phyloP scores from a whole-genome alignment of 202 grass and related monocot species.

The Cymbopogon flexuosus region DNA sequence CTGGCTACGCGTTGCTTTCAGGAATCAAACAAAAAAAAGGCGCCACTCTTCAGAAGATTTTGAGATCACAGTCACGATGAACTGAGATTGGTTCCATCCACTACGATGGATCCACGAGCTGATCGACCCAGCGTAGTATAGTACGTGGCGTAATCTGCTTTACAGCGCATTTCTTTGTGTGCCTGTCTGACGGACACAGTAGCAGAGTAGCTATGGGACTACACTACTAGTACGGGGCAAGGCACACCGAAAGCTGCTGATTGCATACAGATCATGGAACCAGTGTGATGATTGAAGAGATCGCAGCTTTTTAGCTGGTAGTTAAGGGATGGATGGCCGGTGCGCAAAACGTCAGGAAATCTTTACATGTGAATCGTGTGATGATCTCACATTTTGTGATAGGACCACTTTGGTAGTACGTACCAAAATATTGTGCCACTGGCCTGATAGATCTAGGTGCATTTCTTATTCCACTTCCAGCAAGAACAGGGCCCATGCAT shows the following conservation, averaged over 20 bases:
- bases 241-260: neutral
- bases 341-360: constrained; percentile 15
- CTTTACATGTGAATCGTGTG: neutral
- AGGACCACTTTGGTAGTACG: neutral
- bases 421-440: neutral
- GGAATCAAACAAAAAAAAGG: neutral
- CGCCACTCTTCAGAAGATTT: neutral
- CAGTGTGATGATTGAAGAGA: no score
- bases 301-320: neutral
- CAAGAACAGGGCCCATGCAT: neutral
- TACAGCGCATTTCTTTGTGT: constrained; percentile 28
- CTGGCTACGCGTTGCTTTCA: constrained; percentile 24
- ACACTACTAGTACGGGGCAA: neutral
- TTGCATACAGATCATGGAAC: constrained; percentile 18
- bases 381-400: neutral
- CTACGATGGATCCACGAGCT: neutral
- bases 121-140: neutral
- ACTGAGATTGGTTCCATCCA: neutral
- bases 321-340: constrained; percentile 1
- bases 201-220: neutral
- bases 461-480: neutral
- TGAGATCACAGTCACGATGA: constrained; percentile 40
- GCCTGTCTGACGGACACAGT: neutral
- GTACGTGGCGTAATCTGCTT: constrained; percentile 33
- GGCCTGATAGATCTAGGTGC: neutral